These are phyloP conservation scores for Aspergillus hiratsukae DNA, from an alignment of 2,329 filamentous ascomycete species.

Conservation along the genomic window DNA sequence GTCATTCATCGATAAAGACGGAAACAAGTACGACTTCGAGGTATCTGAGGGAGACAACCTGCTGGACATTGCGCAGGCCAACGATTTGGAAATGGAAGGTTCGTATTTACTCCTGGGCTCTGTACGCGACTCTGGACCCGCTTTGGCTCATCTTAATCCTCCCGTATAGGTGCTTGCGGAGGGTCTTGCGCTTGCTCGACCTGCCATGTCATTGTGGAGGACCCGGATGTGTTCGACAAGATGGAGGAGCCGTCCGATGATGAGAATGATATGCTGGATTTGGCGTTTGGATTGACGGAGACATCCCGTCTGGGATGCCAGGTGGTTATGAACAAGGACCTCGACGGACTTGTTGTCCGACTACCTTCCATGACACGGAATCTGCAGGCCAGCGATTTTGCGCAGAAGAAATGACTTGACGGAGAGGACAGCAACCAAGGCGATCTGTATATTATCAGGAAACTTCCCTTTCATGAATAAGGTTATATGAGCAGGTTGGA, in stretches of 20 bases:
- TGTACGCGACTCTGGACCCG: background rate
- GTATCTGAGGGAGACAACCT: conserved; percentile 87
- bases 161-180: conserved; percentile 69
- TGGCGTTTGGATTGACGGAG: conserved; percentile 86
- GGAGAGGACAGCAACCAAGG: conserved; percentile 2
- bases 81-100: conserved; percentile 97
- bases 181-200: conserved; percentile 91
- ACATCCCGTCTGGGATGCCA: conserved; percentile 82
- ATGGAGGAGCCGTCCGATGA: conserved; percentile 75
- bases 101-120: conserved; percentile 15
- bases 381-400: conserved; percentile 90
- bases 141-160: background rate
- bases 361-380: conserved; percentile 94
- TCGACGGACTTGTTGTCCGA: conserved; percentile 80
- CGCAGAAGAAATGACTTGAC: conserved; percentile 34
- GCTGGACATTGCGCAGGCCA: conserved; percentile 87
- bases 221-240: conserved; percentile 69
- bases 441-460: background rate
- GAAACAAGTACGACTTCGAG: conserved; percentile 67
- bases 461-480: background rate
- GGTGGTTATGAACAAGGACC: conserved; percentile 82
- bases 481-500: background rate
- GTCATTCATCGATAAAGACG: conserved; percentile 92
- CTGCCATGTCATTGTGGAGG: conserved; percentile 80
- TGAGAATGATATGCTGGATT: conserved; percentile 85